These are phyloP conservation scores for Aspergillus sclerotialis DNA, from an alignment of 2,329 filamentous ascomycete genomes.

Conservation along the genomic window DNA sequence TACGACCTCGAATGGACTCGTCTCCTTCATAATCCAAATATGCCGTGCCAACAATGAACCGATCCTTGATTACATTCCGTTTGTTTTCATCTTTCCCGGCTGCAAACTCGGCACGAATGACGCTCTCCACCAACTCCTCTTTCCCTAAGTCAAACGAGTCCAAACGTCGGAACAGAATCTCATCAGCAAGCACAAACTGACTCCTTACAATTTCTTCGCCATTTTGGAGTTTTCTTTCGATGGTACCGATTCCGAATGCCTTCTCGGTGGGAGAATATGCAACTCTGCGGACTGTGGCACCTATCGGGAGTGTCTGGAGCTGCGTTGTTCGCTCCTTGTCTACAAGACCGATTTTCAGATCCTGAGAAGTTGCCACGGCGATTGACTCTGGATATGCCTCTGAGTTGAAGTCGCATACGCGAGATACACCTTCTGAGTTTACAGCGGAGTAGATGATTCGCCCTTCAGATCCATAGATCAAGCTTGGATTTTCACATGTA, in stretches of 20 bases:
- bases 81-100: constrained; percentile 52
- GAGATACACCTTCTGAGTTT: constrained; percentile 76
- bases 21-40: constrained; percentile 58
- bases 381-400: constrained; percentile 75
- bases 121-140: constrained; percentile 75
- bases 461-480: constrained; percentile 86
- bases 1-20: constrained; percentile 61
- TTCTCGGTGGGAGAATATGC: constrained; percentile 74
- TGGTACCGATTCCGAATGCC: constrained; percentile 80
- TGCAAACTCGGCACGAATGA: constrained; percentile 68
- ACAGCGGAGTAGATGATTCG: constrained; percentile 89
- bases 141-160: constrained; percentile 60
- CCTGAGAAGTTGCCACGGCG: constrained; percentile 67
- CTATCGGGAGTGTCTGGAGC: constrained; percentile 69
- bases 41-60: constrained; percentile 88
- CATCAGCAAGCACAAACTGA: constrained; percentile 83
- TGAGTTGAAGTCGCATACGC: constrained; percentile 74
- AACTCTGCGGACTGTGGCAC: constrained; percentile 77
- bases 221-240: constrained; percentile 63
- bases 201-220: constrained; percentile 71
- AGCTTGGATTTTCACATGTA: constrained; percentile 85
- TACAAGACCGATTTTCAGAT: constrained; percentile 72
- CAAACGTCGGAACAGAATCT: constrained; percentile 74
- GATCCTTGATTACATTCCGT: constrained; percentile 49
- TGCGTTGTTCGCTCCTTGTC: constrained; percentile 84